Base-by-base conservation (phyloP, 805 yeast species). In the Candida sonorensis region DNA sequence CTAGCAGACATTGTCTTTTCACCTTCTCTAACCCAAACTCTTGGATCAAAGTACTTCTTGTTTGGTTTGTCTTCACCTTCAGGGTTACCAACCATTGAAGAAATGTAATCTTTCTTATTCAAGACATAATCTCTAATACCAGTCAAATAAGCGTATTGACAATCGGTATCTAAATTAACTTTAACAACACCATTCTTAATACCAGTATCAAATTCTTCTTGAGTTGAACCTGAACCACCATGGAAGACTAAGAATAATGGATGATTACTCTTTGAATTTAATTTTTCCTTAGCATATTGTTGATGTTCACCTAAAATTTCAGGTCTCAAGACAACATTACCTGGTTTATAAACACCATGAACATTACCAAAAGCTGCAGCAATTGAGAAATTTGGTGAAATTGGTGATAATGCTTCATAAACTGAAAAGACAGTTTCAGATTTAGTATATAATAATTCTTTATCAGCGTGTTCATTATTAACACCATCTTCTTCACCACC, bases 401-500 rank as follows among this genome's bases (percentile, higher is more conserved):
- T 82, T 64, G 92, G 83, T 34, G 81, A 55, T 51, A 92, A 75
- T 39, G 96, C 96, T 65, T 84, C 70, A 79, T 86, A 74, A 55
- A 92, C 97, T 48, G 76, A 77, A 69, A 62, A 92, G 35, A 92
- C 95, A 51, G 95, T 90, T 70, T 84, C 95, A 55, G 98, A 86
- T 53, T 79, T 77, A 52, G 98, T 92, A 83, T 90, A 92, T 55
- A 92, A 72, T 45, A 82, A 63, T 44, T 83, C 87, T 69, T 82
- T 81, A 60, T 77, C 76, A 48, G 85, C 96, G 64, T 77, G 74
- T 68, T 90, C 94, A 78, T 92, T 92, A 81, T 92, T 92, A 58
- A 92, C 98, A 80, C 98, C 98, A 62, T 92, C 98, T 72, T 92
- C 98, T 75, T 92, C 98, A 81, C 98, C 98, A 72, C 98, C 98